These are phyloP conservation scores for Suhomyces choctaworum DNA, from an alignment of 1,139 yeast genomes.

Conservation along the genomic window DNA sequence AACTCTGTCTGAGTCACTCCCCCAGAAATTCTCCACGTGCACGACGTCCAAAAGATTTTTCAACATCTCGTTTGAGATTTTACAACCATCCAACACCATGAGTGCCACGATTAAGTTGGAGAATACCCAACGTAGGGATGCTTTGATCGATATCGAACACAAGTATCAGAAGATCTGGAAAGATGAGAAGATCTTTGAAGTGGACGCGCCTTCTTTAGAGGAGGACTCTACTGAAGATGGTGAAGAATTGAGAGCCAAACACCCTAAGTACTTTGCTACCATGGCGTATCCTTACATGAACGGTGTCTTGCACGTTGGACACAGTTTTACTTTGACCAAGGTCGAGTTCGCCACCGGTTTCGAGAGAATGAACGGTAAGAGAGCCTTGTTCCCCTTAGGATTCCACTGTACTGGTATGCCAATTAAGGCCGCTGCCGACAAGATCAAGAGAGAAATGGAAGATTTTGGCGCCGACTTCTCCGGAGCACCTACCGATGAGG, in stretches of 20 bases:
- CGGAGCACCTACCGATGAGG: conserved; percentile 62
- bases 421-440: conserved; percentile 94
- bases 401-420: conserved; percentile 99
- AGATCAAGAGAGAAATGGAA: conserved; percentile 89
- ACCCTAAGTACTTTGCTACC: conserved; percentile 87
- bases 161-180: conserved; percentile 88
- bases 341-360: conserved; percentile 92
- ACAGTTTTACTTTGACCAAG: conserved; percentile 91
- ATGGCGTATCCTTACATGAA: conserved; percentile 99
- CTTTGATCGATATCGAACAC: conserved; percentile 84
- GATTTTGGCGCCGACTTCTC: conserved; percentile 82
- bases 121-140: conserved; percentile 88
- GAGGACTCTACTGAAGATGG: conserved; percentile 60
- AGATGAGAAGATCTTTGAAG: conserved; percentile 79
- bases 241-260: conserved; percentile 71
- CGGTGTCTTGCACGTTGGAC: conserved; percentile 98
- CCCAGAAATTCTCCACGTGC: background rate
- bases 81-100: conserved; percentile 33
- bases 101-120: conserved; percentile 48
- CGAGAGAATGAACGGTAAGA: conserved; percentile 91
- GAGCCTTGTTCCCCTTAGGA: conserved; percentile 93
- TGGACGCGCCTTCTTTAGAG: conserved; percentile 78
- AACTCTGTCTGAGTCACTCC: background rate
- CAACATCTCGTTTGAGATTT: conserved; percentile 1
- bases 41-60: conserved; percentile 9